phyloP scores from a whole-genome alignment of 805 yeast genomes.

The Ogataea methanolica region DNA sequence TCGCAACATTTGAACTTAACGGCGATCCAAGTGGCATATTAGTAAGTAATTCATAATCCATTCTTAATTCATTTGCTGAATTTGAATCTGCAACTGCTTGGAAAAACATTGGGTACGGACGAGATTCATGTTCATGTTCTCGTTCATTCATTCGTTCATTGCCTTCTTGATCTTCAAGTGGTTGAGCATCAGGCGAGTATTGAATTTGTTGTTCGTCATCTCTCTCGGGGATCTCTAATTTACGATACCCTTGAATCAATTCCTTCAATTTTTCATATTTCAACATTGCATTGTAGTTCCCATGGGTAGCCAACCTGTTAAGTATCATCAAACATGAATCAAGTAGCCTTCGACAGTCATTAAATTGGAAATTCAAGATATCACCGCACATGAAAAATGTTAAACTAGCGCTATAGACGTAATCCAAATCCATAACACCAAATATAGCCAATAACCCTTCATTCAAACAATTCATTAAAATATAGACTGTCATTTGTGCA shows the following conservation, averaged over 20 bases:
- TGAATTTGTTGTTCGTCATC: background rate
- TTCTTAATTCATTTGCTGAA: background rate
- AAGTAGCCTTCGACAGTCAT: conserved; percentile 12
- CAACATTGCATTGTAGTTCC: conserved; percentile 17
- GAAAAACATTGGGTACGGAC: background rate
- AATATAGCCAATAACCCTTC: conserved; percentile 20
- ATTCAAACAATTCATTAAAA: conserved; percentile 14
- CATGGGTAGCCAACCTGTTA: conserved; percentile 14
- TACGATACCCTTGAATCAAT: conserved; percentile 14
- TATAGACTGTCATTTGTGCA: conserved; percentile 20
- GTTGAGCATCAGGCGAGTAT: background rate
- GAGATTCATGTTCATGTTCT: background rate
- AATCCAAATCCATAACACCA: conserved; percentile 29
- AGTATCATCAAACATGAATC: conserved; percentile 18
- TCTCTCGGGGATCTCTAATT: background rate
- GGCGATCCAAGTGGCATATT: background rate
- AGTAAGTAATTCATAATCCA: background rate
- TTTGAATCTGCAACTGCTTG: background rate
- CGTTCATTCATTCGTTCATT: background rate
- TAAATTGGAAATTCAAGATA: conserved; percentile 13
- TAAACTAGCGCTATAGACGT: conserved; percentile 22
- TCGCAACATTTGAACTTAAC: conserved; percentile 11
- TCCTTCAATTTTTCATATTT: conserved; percentile 14
- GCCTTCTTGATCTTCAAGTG: background rate
- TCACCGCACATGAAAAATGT: conserved; percentile 27